Percentiles rank a stretch among this genome's conserved stretches.
Evolutionary conservation across 345 rosid species (phyloP).

Genomic region (Mallotus nudiflorus): DNA sequence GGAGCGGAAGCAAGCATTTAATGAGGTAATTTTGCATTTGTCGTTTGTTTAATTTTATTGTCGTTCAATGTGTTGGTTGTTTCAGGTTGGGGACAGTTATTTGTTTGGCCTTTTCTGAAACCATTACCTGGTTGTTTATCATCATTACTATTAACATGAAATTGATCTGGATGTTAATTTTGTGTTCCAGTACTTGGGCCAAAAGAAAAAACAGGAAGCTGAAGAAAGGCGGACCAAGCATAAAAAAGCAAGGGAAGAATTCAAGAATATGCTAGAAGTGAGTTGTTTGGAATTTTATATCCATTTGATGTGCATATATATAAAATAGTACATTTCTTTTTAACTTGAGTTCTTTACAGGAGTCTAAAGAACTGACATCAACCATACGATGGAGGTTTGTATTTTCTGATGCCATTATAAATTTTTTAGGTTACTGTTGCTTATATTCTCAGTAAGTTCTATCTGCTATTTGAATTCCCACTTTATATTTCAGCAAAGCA

Average conservation of each 20-base stretch:
- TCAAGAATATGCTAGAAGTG: constrained; percentile 83
- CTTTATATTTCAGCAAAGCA: constrained; percentile 67
- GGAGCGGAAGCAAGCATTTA: constrained; percentile 91
- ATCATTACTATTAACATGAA: neutral
- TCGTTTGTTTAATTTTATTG: constrained; percentile 14
- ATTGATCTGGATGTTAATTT: constrained; percentile 8
- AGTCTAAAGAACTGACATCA: constrained; percentile 67
- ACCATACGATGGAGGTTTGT: constrained; percentile 89
- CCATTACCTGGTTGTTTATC: constrained; percentile 14
- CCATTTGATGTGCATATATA: neutral
- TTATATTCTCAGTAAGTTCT: constrained; percentile 17
- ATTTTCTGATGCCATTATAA: constrained; percentile 11
- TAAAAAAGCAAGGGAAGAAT: constrained; percentile 75
- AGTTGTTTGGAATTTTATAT: constrained; percentile 27
- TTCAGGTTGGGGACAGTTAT: constrained; percentile 8
- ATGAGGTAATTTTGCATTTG: constrained; percentile 52
- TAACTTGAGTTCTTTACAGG: constrained; percentile 45
- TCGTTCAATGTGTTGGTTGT: neutral
- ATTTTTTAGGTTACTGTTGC: neutral
- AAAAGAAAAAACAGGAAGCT: constrained; percentile 72
- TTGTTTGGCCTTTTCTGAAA: constrained; percentile 17
- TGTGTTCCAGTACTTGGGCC: constrained; percentile 63
- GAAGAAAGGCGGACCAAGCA: constrained; percentile 77
- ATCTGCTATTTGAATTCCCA: constrained; percentile 22
- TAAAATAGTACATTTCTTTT: neutral